Base-by-base conservation (phyloP, 1,284 basidiomycete genomes). In the Tetrapyrgos nigripes region DNA sequence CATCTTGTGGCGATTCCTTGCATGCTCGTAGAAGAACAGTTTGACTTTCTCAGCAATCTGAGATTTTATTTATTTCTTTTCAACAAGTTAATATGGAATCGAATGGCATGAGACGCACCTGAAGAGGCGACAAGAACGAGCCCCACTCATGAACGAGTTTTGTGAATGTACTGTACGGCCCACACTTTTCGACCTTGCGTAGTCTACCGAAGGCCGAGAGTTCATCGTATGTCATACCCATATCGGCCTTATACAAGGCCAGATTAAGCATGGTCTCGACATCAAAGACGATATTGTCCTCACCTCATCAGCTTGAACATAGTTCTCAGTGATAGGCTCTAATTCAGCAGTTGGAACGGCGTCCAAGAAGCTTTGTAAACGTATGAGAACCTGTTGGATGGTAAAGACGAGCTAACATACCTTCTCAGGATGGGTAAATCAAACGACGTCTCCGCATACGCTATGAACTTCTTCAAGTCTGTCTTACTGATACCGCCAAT, bases 171-270 rank as follows among this genome's bases (percentile, higher is more conserved):
- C 91, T 92, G 76, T 96, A 98, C 1, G 97, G 97, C 1, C 97
- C 97, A 68, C 94, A 96, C 77, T 98, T 98, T 68, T 96, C 94
- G 29, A 97, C 88, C 76, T 99, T 99, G 58, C 97, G 87, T 37
- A 99, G 82, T 31, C 96, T 83, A 28, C 97, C 97, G 68, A 96
- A 97, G 26, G 95, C 86, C 6, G 93, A 95, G 17, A 99, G 84
- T 70, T 99, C 97, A 68, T 99, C 94, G 73, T 99, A 99, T 1
- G 97, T 98, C 96, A 99, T 98, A 23, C 97, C 97, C 95, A 97
- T 97, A 69, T 98, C 97, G 10, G 88, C 94, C 91, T 93, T 50
- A 24, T 31, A 50, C 17, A 35, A 1, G 6, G 2, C 21, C 35
- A 17, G 13, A 40, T 56, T 46, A 53, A 3, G 19, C 14, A 14